Conservation (phyloP, 345 rosid genomes). For the Eucalyptus regnans region DNA sequence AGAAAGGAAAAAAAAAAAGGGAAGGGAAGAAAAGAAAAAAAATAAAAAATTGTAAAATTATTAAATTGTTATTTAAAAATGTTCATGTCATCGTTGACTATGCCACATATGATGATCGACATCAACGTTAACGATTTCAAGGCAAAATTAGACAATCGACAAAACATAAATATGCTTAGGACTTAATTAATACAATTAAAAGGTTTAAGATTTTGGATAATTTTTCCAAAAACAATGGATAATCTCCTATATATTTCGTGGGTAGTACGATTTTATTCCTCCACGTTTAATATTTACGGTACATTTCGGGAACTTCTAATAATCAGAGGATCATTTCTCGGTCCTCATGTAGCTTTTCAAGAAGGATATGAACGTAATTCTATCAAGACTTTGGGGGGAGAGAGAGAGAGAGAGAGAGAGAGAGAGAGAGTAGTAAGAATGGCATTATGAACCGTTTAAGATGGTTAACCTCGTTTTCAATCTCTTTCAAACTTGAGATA, state of each 20-base stretch:
- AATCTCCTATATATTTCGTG: not conserved
- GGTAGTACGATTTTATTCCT: not conserved
- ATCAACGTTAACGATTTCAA: too few species aligned
- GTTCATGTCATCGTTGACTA: rapidly evolving
- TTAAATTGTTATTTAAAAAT: too few species aligned
- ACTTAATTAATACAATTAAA: too few species aligned
- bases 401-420: too few species aligned
- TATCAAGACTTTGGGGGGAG: too few species aligned
- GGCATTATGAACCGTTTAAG: not conserved
- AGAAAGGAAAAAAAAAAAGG: too few species aligned
- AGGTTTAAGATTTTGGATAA: not conserved
- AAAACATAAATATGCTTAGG: too few species aligned
- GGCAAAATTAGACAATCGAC: not conserved
- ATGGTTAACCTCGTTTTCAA: not conserved
- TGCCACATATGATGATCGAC: rapidly evolving
- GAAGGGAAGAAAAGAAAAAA: rapidly evolving
- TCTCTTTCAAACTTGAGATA: not conserved
- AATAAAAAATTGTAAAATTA: too few species aligned
- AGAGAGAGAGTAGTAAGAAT: not conserved
- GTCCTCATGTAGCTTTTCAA: not conserved
- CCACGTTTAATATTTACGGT: not conserved
- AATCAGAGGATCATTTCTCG: not conserved
- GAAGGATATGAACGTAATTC: not conserved
- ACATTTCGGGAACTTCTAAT: not conserved
- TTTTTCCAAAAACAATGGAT: too few species aligned